Percentiles rank a stretch among this genome's conserved stretches.
Conservation (phyloP, 2,329 filamentous ascomycete genomes). For the Botrytis tulipae region DNA sequence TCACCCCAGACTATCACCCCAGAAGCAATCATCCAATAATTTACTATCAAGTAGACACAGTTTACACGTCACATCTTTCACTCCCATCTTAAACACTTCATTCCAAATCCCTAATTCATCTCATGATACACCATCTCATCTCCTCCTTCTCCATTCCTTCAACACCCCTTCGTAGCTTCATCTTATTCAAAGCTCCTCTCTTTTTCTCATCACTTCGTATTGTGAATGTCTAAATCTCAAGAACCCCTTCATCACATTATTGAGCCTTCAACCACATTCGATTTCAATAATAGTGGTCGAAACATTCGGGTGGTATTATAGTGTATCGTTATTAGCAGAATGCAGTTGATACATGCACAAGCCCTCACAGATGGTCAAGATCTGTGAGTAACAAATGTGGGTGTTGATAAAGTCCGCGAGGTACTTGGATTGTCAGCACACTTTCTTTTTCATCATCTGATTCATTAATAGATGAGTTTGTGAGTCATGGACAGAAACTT, state of each 20-base stretch:
- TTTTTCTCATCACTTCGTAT: background rate
- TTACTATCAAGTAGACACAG: background rate
- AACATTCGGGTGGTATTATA: background rate
- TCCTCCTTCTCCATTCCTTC: background rate
- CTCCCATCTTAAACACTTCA: background rate
- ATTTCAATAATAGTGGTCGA: accelerated
- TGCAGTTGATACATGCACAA: background rate
- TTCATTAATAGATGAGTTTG: background rate
- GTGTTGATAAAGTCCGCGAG: too few relatives aligned
- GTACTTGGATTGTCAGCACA: background rate
- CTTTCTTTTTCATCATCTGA: background rate
- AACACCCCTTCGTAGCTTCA: background rate
- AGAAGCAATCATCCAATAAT: background rate
- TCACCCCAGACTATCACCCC: too few relatives aligned
- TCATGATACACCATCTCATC: background rate
- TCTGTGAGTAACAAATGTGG: accelerated
- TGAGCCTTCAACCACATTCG: background rate
- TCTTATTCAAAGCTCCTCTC: background rate
- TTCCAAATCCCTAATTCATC: background rate
- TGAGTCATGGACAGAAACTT: too few relatives aligned
- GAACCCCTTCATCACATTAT: too few relatives aligned
- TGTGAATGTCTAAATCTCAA: background rate
- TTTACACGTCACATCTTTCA: background rate
- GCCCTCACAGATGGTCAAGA: background rate
- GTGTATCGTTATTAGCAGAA: background rate